Base-by-base conservation (phyloP, 352 stramenopile genomes). In the Phytophthora sp. region DNA sequence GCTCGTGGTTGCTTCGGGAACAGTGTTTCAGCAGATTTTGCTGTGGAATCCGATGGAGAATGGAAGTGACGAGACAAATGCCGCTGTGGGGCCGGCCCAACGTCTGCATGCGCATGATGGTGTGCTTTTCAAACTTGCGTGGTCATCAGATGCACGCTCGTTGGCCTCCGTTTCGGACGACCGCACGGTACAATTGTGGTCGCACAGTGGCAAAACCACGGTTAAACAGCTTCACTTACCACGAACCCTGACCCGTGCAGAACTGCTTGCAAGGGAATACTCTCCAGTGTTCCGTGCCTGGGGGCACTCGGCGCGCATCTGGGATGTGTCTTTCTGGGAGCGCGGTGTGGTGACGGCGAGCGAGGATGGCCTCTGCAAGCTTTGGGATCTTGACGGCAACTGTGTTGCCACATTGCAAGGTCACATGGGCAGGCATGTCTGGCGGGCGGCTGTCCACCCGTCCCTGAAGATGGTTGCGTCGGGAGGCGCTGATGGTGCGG, bases 151-250 rank as follows among this genome's bases (percentile, higher is more conserved):
- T 47, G 86, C 82, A 11, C 63, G 65, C 12, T 80, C 78, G 39
- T 73, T 96, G 26, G 83, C 79, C n/a, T 95, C 88, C 9, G 86
- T 95, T 7, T 96, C 88, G 26, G 88, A 96, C 49, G 88, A 96
- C 55, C 84, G 88, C 7, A 93, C 88, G 1, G 74, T 96, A 3
- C 87, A 94, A 59, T 74, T 96, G 33, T 96, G 88, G 86, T 89
- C 81, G 2, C 84, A 82, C 31, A 47, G 72, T 26, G 51, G 35
- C 0, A 63, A 16, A n/a, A 35, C 39, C 7, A 75, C 36, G 26
- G 42, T 30, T 9, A 53, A 66, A 5, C 38, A 62, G 26, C 60
- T 76, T 11, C 31, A 66, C 6, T 39, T 31, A 24, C 12, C 51
- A 15, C 33, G 45, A 31, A 39, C 26, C 21, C 44, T 5, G 27